phyloP scores from a whole-genome alignment of 202 grass and related monocot genomes.

The Dendrocalamus latiflorus region DNA sequence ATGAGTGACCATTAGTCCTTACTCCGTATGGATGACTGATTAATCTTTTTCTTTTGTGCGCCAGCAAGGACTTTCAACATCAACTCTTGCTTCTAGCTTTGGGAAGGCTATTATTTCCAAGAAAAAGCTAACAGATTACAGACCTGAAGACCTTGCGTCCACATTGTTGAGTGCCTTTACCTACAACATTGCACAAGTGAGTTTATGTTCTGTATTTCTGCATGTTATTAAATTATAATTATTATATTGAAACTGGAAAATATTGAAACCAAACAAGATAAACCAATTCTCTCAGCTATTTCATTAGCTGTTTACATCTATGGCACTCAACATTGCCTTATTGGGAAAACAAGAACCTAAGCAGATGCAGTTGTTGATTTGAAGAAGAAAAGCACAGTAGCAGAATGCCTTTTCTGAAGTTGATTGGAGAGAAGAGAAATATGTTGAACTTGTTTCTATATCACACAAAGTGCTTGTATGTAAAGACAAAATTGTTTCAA shows the following conservation, averaged over 20 bases:
- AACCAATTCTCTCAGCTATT: background rate
- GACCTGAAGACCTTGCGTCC: constrained; percentile 75
- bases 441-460: background rate
- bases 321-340: background rate
- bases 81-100: constrained; percentile 97
- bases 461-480: background rate
- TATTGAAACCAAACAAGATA: background rate
- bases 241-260: background rate
- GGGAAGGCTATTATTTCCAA: constrained; percentile 92
- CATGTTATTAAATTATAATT: constrained; percentile 1
- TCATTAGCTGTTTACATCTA: background rate
- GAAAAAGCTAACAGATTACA: constrained; percentile 77
- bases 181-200: constrained; percentile 96
- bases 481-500: background rate
- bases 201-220: background rate
- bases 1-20: constrained; percentile 7
- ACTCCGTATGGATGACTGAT: constrained; percentile 19
- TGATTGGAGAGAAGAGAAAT: background rate
- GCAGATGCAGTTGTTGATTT: background rate
- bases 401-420: background rate
- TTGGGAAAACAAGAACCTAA: background rate
- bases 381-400: background rate
- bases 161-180: constrained; percentile 95
- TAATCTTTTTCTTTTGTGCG: constrained; percentile 27
- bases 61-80: constrained; percentile 96